Percentiles rank a stretch among this genome's conserved stretches.
phyloP scores from a whole-genome alignment of 163 green algal species.

The Trebouxiophyceae sp. region DNA sequence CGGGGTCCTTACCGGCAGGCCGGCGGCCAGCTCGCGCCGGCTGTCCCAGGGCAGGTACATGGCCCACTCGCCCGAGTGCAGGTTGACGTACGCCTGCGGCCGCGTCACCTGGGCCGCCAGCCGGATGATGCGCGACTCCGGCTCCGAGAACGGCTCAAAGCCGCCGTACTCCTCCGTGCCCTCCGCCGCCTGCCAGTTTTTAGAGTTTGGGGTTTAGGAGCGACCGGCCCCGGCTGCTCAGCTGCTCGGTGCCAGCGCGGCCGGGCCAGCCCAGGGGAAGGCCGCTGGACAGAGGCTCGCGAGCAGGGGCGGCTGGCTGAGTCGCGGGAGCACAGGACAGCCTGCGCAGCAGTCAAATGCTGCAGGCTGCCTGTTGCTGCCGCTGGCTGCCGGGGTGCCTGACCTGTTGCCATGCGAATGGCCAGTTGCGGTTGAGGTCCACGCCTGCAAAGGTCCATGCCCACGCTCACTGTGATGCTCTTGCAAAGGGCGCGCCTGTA shows the following conservation, averaged over 20 bases:
- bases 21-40: constrained; percentile 19
- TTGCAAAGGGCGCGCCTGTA: too few species aligned
- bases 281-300: not conserved
- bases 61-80: constrained; percentile 60
- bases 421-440: constrained; percentile 63
- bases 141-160: constrained; percentile 41
- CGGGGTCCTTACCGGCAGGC: constrained; percentile 42
- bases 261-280: not conserved
- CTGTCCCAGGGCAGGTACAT: constrained; percentile 62
- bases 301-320: too few species aligned
- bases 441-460: too few species aligned
- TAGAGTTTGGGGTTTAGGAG: too few species aligned
- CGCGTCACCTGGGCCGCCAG: not conserved
- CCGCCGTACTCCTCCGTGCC: constrained; percentile 44
- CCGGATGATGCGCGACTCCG: constrained; percentile 39
- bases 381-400: too few species aligned
- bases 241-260: not conserved
- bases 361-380: too few species aligned
- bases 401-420: constrained; percentile 41
- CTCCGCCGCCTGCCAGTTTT: constrained; percentile 6
- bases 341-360: too few species aligned
- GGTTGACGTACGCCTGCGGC: constrained; percentile 40
- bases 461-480: too few species aligned
- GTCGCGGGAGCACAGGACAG: too few species aligned
- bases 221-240: not conserved